Evolutionary conservation across 441 rosid species (phyloP).

Genomic region (Populus hybrid): DNA sequence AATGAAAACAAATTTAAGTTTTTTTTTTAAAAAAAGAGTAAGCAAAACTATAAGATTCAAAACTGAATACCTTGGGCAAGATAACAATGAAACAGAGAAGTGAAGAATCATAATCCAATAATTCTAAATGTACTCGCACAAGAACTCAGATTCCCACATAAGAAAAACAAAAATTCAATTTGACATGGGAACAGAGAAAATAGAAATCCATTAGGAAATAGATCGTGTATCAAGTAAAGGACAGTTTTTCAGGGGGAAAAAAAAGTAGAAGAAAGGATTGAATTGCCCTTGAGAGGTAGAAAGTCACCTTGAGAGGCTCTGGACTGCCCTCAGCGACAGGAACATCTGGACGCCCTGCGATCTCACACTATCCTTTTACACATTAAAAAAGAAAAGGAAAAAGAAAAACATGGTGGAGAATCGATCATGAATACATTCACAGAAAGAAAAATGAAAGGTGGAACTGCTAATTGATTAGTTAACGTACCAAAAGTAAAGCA

Average conservation of each 20-base stretch:
- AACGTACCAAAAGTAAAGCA: slow-evolving; percentile 77
- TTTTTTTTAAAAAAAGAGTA: background rate
- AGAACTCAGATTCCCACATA: background rate
- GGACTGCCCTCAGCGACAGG: slow-evolving; percentile 83
- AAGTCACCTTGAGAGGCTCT: slow-evolving; percentile 76
- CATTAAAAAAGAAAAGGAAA: slow-evolving; percentile 18
- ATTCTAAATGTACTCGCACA: background rate
- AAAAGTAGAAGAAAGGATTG: background rate
- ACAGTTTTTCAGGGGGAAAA: background rate
- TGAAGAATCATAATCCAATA: background rate
- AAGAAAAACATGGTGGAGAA: slow-evolving; percentile 7
- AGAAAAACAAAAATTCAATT: background rate
- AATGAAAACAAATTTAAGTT: background rate
- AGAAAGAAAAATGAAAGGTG: background rate
- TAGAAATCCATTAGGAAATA: too few species aligned
- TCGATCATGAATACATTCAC: slow-evolving; percentile 44
- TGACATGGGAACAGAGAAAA: background rate
- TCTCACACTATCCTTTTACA: slow-evolving; percentile 94
- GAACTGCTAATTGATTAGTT: background rate
- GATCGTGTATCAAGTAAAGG: too few species aligned
- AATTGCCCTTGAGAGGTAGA: background rate
- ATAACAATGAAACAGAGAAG: background rate
- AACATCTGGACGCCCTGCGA: slow-evolving; percentile 71
- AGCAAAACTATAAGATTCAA: background rate
- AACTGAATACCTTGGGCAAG: background rate